Percentiles rank a stretch among this genome's conserved stretches.
phyloP scores from a whole-genome alignment of 805 yeast species.

The Ogataea pilisensis region DNA sequence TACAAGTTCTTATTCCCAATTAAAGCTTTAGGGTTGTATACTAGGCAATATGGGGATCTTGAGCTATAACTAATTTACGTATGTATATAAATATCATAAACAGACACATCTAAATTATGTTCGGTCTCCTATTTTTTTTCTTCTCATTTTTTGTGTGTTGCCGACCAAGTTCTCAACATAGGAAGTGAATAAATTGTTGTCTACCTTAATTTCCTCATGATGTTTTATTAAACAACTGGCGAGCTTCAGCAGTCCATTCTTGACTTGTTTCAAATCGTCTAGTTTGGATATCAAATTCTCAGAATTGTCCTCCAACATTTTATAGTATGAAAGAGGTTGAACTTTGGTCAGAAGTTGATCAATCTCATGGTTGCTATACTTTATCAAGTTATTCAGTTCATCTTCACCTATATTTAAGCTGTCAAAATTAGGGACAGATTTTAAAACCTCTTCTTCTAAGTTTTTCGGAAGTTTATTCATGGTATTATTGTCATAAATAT shows the following conservation, averaged over 20 bases:
- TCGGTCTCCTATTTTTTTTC: too few relatives aligned
- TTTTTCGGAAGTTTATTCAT: conserved; percentile 6
- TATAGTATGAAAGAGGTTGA: conserved; percentile 26
- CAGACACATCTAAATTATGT: conserved; percentile 2
- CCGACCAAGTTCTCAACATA: conserved; percentile 90
- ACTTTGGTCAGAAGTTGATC: conserved; percentile 18
- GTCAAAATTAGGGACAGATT: conserved; percentile 32
- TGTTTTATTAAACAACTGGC: conserved; percentile 47
- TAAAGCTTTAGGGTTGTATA: conserved; percentile 82
- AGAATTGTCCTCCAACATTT: conserved; percentile 11
- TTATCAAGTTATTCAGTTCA: conserved; percentile 23
- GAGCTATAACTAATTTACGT: conserved; percentile 4
- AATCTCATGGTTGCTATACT: conserved; percentile 20
- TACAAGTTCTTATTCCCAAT: conserved; percentile 86
- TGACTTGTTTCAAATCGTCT: conserved; percentile 34
- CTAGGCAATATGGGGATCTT: conserved; percentile 22
- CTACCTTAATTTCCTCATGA: conserved; percentile 47
- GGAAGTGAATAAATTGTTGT: conserved; percentile 73
- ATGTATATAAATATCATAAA: not conserved
- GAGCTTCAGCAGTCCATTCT: conserved; percentile 31
- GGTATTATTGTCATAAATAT: conserved; percentile 10
- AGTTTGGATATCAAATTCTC: conserved; percentile 38
- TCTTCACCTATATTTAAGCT: conserved; percentile 30
- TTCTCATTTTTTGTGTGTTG: conserved; percentile 74
- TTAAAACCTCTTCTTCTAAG: conserved; percentile 10